Evolutionary conservation across 2,329 filamentous ascomycete species (phyloP).

Genomic region (Alternaria infectoria): DNA sequence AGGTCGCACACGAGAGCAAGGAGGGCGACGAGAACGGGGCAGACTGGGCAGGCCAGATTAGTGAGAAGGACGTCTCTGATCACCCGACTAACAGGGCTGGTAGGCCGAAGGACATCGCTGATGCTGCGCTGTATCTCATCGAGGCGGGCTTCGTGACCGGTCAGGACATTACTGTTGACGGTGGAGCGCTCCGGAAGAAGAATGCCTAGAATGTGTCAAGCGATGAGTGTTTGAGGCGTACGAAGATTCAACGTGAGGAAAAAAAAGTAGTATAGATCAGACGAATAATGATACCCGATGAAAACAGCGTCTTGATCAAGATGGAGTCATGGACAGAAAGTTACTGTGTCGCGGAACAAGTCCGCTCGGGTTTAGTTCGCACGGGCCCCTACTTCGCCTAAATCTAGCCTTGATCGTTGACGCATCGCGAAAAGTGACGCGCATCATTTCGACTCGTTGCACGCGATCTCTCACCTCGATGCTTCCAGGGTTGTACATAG

Average conservation of each 20-base stretch:
- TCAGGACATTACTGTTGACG: slow-evolving; percentile 47
- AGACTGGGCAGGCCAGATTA: slow-evolving; percentile 46
- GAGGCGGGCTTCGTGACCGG: slow-evolving; percentile 49
- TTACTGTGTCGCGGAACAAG: not conserved
- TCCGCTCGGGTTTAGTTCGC: slow-evolving; percentile 1
- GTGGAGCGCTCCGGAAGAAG: slow-evolving; percentile 47
- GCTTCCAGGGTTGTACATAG: slow-evolving; percentile 6
- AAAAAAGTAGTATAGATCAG: not conserved
- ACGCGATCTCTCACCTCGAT: not conserved
- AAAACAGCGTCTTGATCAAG: not conserved
- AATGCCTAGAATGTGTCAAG: slow-evolving; percentile 2
- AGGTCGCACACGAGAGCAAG: slow-evolving; percentile 56
- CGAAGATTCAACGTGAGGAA: not conserved
- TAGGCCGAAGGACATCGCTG: slow-evolving; percentile 54
- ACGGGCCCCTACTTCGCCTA: slow-evolving; percentile 8
- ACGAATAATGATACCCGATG: not conserved
- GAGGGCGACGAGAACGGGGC: slow-evolving; percentile 52
- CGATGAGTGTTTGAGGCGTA: not conserved
- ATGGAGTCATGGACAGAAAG: not conserved
- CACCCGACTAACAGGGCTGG: slow-evolving; percentile 56
- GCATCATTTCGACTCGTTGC: not conserved
- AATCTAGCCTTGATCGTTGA: slow-evolving; percentile 3
- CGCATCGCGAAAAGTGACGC: slow-evolving; percentile 13
- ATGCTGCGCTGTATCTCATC: slow-evolving; percentile 52
- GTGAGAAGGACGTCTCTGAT: slow-evolving; percentile 50